Evolutionary conservation across 768 basidiomycete genomes (phyloP).

Genomic region (Mycena polygramma): DNA sequence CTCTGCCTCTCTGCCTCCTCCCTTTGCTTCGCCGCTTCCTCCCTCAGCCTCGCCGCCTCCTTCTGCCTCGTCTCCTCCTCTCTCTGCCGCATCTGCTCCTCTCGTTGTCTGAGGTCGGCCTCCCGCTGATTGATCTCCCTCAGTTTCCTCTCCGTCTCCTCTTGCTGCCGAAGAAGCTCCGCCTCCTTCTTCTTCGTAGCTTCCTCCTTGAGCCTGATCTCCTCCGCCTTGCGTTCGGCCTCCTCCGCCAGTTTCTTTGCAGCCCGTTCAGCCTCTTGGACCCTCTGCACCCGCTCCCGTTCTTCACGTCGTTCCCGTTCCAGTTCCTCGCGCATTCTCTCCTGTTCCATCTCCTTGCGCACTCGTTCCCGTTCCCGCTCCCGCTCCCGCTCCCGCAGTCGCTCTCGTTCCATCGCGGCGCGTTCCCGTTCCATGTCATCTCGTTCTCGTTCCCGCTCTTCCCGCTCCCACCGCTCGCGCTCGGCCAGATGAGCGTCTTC

Average conservation of each 20-base stretch:
- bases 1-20: conserved; percentile 28
- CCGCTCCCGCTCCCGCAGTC: background rate
- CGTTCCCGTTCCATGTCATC: conserved; percentile 4
- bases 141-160: conserved; percentile 36
- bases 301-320: background rate
- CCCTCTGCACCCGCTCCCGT: conserved; percentile 3
- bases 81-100: conserved; percentile 31
- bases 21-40: conserved; percentile 37
- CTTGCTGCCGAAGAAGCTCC: conserved; percentile 35
- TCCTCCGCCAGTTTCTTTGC: conserved; percentile 20
- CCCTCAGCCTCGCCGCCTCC: conserved; percentile 26
- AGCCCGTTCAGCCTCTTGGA: conserved; percentile 14
- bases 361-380: background rate
- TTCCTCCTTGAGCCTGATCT: conserved; percentile 27
- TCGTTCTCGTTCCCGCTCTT: background rate
- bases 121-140: conserved; percentile 36
- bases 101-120: conserved; percentile 32
- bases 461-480: conserved; percentile 1
- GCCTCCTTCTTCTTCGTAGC: conserved; percentile 35
- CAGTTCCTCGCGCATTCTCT: background rate
- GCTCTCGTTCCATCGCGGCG: background rate
- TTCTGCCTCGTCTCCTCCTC: conserved; percentile 40
- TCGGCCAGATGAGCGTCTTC: conserved; percentile 13
- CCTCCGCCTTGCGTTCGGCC: conserved; percentile 24
- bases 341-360: background rate